These are phyloP conservation scores for Diplotaxis tenuifolia DNA, from an alignment of 345 rosid species.

Conservation along the genomic window DNA sequence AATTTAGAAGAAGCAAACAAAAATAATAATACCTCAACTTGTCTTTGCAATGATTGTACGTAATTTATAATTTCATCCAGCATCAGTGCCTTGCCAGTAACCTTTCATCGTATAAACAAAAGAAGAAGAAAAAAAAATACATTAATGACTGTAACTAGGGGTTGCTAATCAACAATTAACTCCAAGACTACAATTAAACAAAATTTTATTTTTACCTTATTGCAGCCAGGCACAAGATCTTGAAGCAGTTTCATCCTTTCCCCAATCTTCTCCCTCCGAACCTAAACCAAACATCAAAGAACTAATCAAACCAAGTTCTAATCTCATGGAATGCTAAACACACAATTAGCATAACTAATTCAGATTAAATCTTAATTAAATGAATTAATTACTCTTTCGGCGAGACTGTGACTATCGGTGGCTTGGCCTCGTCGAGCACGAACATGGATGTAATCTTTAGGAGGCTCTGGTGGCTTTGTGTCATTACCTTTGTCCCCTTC, in stretches of 20 bases:
- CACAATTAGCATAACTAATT: neutral
- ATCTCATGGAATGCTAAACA: neutral
- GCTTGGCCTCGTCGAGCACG: conserved; percentile 97
- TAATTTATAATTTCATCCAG: conserved; percentile 90
- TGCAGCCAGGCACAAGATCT: conserved; percentile 98
- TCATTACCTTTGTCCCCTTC: conserved; percentile 13
- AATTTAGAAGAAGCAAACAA: conserved; percentile 4
- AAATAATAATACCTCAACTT: conserved; percentile 79
- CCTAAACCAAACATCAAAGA: conserved; percentile 32
- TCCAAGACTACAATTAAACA: neutral
- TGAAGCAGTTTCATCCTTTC: conserved; percentile 96
- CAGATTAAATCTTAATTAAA: neutral
- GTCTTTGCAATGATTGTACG: conserved; percentile 86
- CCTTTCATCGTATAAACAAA: conserved; percentile 43
- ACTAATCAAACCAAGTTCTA: neutral
- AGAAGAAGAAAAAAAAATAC: neutral
- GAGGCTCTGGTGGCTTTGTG: conserved; percentile 54
- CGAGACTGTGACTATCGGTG: conserved; percentile 94
- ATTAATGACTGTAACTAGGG: conserved; percentile 6
- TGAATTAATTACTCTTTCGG: conserved; percentile 68
- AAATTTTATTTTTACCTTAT: conserved; percentile 49
- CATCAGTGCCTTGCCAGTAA: conserved; percentile 86
- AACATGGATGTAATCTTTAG: conserved; percentile 81
- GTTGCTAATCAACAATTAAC: neutral
- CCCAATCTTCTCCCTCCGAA: conserved; percentile 90